A percentile compares a stretch with the other conserved stretches of the same genome.
Evolutionary conservation across 768 basidiomycete species (phyloP).

Genomic region (Suillus spraguei): DNA sequence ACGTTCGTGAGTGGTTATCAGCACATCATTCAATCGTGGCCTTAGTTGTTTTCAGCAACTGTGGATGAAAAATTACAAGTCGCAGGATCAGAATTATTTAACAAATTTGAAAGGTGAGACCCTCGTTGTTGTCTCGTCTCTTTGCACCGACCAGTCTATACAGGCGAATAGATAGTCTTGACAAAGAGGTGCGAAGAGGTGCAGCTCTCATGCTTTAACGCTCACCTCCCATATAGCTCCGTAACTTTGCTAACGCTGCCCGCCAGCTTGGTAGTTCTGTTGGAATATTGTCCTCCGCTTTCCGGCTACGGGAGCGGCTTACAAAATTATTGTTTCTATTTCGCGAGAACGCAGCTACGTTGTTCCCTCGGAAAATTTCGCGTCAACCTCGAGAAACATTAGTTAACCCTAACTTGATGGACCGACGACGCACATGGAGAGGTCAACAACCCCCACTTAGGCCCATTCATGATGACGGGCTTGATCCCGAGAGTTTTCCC

Average conservation of each 20-base stretch:
- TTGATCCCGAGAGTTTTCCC: constrained; percentile 54
- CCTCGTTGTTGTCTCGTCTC: constrained; percentile 5
- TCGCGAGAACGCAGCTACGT: constrained; percentile 56
- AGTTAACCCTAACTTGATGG: constrained; percentile 39
- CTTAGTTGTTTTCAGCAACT: constrained; percentile 35
- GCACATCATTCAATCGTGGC: constrained; percentile 9
- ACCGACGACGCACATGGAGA: constrained; percentile 34
- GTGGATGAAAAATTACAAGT: constrained; percentile 53
- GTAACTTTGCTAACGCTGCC: constrained; percentile 56
- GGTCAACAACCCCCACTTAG: constrained; percentile 37
- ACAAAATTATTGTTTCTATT: constrained; percentile 53
- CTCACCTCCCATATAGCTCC: constrained; percentile 38
- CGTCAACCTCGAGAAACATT: constrained; percentile 41
- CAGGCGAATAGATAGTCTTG: constrained; percentile 50
- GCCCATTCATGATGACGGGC: constrained; percentile 41
- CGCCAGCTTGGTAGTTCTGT: constrained; percentile 59
- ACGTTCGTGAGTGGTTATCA: constrained; percentile 42
- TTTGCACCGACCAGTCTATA: constrained; percentile 9
- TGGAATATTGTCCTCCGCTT: constrained; percentile 57
- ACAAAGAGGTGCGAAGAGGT: constrained; percentile 43
- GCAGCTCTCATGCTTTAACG: constrained; percentile 3
- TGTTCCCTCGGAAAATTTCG: constrained; percentile 52
- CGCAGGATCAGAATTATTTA: constrained; percentile 52
- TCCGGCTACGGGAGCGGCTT: constrained; percentile 51
- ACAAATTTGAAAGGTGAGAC: constrained; percentile 48